These are phyloP conservation scores for Casuarina equisetifolia DNA, from an alignment of 306 rosid genomes.

Conservation along the genomic window DNA sequence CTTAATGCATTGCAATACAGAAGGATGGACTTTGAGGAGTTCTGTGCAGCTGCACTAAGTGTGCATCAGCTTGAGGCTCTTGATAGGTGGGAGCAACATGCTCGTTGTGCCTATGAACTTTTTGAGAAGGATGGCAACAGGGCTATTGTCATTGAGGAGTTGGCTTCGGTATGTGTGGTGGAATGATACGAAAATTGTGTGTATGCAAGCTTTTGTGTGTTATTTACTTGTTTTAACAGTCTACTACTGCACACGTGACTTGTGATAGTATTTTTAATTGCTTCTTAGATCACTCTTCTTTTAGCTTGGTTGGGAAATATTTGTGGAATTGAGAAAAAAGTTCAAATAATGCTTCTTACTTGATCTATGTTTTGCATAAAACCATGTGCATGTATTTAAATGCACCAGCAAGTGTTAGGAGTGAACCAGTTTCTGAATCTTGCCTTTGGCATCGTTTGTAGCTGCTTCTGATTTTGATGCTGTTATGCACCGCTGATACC, in stretches of 20 bases:
- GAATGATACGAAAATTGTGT: conserved; percentile 1
- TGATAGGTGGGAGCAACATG: conserved; percentile 87
- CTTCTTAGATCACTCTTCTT: not conserved
- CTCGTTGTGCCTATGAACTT: conserved; percentile 75
- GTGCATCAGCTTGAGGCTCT: conserved; percentile 87
- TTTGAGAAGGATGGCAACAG: conserved; percentile 86
- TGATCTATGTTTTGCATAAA: not conserved
- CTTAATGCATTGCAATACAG: conserved; percentile 79
- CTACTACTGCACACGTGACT: not conserved
- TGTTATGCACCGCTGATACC: not conserved
- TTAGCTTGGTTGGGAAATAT: not conserved
- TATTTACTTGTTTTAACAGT: conserved; percentile 4
- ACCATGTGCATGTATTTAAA: not conserved
- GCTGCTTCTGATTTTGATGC: conserved; percentile 1
- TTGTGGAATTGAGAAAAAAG: not conserved
- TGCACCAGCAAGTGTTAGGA: not conserved
- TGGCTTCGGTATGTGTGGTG: conserved; percentile 77
- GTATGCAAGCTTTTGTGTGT: conserved; percentile 11
- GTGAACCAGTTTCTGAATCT: not conserved
- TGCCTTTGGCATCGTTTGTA: not conserved
- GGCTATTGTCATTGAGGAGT: conserved; percentile 82
- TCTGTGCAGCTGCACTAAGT: conserved; percentile 77
- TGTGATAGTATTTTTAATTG: not conserved
- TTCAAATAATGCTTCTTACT: not conserved
- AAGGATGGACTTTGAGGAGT: conserved; percentile 92